A percentile compares a stretch with the other conserved stretches of the same genome.
Conservation (phyloP, 768 basidiomycete species). For the Erythrobasidium yunnanense region DNA sequence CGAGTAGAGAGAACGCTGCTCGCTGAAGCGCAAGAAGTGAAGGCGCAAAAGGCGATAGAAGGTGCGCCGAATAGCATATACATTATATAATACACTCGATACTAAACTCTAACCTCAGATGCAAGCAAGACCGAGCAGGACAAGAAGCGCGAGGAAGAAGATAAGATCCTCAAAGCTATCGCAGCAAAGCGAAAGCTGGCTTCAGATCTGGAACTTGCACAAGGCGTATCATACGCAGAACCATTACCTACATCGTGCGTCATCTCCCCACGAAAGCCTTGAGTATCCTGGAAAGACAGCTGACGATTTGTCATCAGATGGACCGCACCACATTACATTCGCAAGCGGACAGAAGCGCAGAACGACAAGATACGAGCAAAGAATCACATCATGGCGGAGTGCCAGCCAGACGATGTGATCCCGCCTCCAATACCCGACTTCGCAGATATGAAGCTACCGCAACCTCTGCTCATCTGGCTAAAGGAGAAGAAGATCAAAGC, state of each 20-base stretch:
- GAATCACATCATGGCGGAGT: slow-evolving; percentile 82
- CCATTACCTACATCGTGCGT: slow-evolving; percentile 53
- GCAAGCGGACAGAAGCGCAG: slow-evolving; percentile 58
- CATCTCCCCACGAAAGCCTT: too few relatives aligned
- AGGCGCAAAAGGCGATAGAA: slow-evolving; percentile 66
- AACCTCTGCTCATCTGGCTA: slow-evolving; percentile 67
- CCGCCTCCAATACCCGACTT: slow-evolving; percentile 90
- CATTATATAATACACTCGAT: too few relatives aligned
- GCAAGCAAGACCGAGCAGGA: slow-evolving; percentile 78
- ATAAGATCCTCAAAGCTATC: slow-evolving; percentile 70
- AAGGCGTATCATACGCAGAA: slow-evolving; percentile 83
- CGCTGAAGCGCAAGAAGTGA: slow-evolving; percentile 90
- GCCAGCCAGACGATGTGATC: slow-evolving; percentile 50
- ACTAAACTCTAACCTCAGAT: too few relatives aligned
- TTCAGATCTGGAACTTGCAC: slow-evolving; percentile 81
- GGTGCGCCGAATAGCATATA: slow-evolving; percentile 46
- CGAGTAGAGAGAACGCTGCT: slow-evolving; percentile 65
- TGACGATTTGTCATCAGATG: too few relatives aligned
- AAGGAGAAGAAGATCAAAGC: slow-evolving; percentile 69
- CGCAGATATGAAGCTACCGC: slow-evolving; percentile 99
- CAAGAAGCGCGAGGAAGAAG: slow-evolving; percentile 76
- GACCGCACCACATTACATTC: slow-evolving; percentile 73
- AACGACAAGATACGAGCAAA: slow-evolving; percentile 70
- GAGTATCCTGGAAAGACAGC: too few relatives aligned
- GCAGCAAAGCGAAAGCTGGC: slow-evolving; percentile 81